phyloP scores from a whole-genome alignment of 306 rosid species.

The Quercus robur region DNA sequence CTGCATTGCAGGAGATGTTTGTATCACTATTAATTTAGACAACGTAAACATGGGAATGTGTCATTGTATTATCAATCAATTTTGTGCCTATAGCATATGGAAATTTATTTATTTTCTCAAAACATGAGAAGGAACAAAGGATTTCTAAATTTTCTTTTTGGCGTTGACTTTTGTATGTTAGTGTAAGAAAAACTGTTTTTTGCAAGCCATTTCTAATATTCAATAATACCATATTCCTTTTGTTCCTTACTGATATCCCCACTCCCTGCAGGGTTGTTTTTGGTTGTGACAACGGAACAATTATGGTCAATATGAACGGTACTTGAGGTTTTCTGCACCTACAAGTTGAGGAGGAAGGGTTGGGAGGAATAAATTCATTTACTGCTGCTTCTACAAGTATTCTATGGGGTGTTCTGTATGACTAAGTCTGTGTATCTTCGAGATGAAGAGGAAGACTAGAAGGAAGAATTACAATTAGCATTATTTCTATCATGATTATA shows the following conservation, averaged over 20 bases:
- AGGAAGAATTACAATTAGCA: not conserved
- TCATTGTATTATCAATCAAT: too few relatives aligned
- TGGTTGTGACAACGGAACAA: constrained; percentile 31
- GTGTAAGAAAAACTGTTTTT: too few relatives aligned
- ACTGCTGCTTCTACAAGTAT: not conserved
- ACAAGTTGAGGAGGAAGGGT: not conserved
- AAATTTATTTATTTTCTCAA: not conserved
- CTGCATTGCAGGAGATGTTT: not conserved
- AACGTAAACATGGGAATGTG: not conserved
- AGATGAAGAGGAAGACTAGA: not conserved
- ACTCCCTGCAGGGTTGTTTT: constrained; percentile 19
- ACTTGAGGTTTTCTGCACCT: not conserved
- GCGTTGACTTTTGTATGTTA: not conserved
- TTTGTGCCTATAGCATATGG: not conserved
- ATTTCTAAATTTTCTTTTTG: not conserved
- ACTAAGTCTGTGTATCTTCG: not conserved
- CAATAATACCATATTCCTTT: not conserved
- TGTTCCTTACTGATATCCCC: not conserved
- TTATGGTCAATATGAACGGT: constrained; percentile 7
- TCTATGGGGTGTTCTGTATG: not conserved
- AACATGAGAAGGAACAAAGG: not conserved
- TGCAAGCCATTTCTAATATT: not conserved
- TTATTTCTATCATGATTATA: too few relatives aligned
- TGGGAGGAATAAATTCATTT: not conserved
- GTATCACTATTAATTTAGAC: not conserved